Base-by-base conservation (phyloP, 441 rosid genomes). In the Breynia disticha region DNA sequence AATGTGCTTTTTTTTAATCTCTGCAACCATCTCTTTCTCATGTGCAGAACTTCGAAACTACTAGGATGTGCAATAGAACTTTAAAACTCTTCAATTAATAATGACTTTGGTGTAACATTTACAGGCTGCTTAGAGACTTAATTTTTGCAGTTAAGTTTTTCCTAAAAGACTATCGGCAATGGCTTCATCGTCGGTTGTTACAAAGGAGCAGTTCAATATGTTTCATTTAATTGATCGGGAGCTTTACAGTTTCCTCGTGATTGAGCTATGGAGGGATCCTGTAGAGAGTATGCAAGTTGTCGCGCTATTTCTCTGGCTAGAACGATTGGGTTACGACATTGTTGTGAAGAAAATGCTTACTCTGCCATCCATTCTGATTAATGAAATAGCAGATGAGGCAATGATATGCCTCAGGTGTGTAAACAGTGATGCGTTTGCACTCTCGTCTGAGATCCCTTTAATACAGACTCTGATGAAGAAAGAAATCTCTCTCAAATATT, bases 281-380 rank as follows among this genome's bases (percentile, higher is more conserved):
- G 32, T 63, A 15, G 77, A 75, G 55, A 67, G 76, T 2, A 50
- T 79, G 67, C 71, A 70, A 1, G 46, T 74, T 12, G 37, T 79
- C 38, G 83, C 77, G 19, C 35, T 79, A 10, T 76, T 75, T 77
- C 50, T 79, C 7, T 77, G 81, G 89, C 59, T 79, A 42, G 85
- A 82, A 55, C 50, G 73, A 24, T 46, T 46, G 11, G 78, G 81
- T 22, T 67, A 54, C 21, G 39, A 3, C 2, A 7, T 54, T 5
- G 16, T 67, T 5, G 73, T 79, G 1, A n/a, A 58, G 38, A 74
- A 66, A 21, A 66, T 70, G 24, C 15, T 82, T 19, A 46, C 77
- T 22, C 62, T 75, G 39, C 81, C 85, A 28, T 14, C 5, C 11
- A 15, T 46, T 16, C 16, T 76, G 15, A 61, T 77, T 5, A 61